Evolutionary conservation across 768 basidiomycete genomes (phyloP).

Genomic region (Amanita pallidorosea): DNA sequence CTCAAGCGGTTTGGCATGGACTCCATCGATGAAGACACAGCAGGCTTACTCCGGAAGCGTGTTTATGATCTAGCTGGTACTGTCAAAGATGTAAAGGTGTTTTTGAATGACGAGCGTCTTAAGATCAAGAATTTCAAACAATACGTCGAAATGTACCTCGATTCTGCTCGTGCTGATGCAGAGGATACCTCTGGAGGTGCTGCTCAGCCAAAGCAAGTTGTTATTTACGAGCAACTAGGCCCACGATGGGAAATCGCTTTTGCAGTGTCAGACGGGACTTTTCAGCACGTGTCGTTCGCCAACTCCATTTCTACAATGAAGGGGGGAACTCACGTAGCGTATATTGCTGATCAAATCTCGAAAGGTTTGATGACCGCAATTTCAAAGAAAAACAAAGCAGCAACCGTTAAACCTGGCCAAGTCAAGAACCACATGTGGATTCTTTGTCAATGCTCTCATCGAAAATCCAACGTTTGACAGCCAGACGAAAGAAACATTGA

Average conservation of each 20-base stretch:
- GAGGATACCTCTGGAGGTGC: conserved; percentile 69
- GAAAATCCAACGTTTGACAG: conserved; percentile 99
- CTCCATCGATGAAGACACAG: conserved; percentile 82
- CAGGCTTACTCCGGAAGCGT: conserved; percentile 81
- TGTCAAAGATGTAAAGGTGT: conserved; percentile 86
- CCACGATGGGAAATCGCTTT: conserved; percentile 94
- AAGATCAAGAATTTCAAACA: conserved; percentile 95
- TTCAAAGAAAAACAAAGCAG: conserved; percentile 95
- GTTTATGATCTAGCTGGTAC: conserved; percentile 98
- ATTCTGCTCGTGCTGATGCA: conserved; percentile 62
- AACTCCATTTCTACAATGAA: conserved; percentile 96
- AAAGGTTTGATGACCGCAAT: conserved; percentile 76
- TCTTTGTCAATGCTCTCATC: conserved; percentile 89
- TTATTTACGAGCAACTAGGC: conserved; percentile 75
- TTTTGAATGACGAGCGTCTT: conserved; percentile 81
- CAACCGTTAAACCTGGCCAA: conserved; percentile 86
- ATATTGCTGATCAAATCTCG: conserved; percentile 81
- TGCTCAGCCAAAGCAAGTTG: conserved; percentile 58
- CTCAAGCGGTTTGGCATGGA: conserved; percentile 88
- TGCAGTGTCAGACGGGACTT: conserved; percentile 83
- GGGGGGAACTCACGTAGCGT: conserved; percentile 87
- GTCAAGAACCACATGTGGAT: conserved; percentile 99
- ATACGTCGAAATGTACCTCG: conserved; percentile 91
- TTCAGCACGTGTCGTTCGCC: conserved; percentile 94
- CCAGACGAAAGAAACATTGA: conserved; percentile 96